Percentiles rank a stretch among this genome's conserved stretches.
phyloP scores from a whole-genome alignment of 441 rosid species.

The Eutrema salsugineum region DNA sequence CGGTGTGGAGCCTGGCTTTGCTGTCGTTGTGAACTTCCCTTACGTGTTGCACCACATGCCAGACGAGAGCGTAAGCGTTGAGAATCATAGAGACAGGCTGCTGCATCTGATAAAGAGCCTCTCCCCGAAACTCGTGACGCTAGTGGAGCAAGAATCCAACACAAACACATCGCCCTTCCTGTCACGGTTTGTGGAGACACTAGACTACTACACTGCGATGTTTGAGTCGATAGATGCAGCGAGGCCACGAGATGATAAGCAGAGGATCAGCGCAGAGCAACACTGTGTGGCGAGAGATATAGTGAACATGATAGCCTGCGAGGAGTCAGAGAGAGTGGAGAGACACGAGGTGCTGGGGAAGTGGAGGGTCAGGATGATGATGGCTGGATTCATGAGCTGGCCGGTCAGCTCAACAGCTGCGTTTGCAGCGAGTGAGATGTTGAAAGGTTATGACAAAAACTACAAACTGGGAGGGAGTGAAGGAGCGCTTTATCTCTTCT shows the following conservation, averaged over 20 bases:
- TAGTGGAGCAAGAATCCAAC: conserved; percentile 40
- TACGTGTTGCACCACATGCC: conserved; percentile 40
- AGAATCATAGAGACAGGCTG: conserved; percentile 35
- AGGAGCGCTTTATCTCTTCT: conserved; percentile 33
- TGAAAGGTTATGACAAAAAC: conserved; percentile 29
- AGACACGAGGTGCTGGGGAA: conserved; percentile 36
- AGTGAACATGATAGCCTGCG: conserved; percentile 40
- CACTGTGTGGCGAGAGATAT: conserved; percentile 40
- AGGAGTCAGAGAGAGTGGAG: conserved; percentile 35
- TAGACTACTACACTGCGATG: conserved; percentile 39
- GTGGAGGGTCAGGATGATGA: conserved; percentile 35
- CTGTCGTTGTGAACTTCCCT: conserved; percentile 32
- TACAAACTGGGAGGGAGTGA: conserved; percentile 29
- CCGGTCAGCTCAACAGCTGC: conserved; percentile 19
- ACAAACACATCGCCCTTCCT: conserved; percentile 36
- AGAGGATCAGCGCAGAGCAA: conserved; percentile 37
- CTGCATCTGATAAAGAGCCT: conserved; percentile 34
- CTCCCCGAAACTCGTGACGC: conserved; percentile 30
- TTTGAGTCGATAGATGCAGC: conserved; percentile 37
- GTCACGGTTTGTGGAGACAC: conserved; percentile 30
- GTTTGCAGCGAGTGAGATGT: conserved; percentile 26
- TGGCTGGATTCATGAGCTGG: conserved; percentile 35
- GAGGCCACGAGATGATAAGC: conserved; percentile 27
- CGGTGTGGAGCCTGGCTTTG: conserved; percentile 31
- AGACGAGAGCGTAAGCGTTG: conserved; percentile 37